Percentiles rank a stretch among this genome's conserved stretches.
Conservation (phyloP, 2,329 filamentous ascomycete genomes). For the Fusarium pseudonygamai region DNA sequence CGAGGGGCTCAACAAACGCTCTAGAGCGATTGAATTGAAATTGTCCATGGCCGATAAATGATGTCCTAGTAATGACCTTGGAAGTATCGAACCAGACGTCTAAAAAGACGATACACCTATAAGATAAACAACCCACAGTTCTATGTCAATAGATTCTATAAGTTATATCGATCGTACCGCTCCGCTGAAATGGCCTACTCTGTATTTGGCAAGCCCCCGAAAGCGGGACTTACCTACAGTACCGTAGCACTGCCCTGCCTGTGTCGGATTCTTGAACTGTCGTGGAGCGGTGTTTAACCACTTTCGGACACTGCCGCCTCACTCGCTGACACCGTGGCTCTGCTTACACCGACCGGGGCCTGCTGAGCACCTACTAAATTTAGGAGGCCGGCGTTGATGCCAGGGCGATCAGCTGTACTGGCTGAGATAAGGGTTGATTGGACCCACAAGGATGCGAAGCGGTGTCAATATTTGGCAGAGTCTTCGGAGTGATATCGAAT, state of each 20-base stretch:
- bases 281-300: not conserved
- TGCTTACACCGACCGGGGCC: not conserved
- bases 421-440: not conserved
- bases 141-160: not conserved
- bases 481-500: too few species aligned
- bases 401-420: not conserved
- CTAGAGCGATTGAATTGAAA: not conserved
- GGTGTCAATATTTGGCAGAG: too few species aligned
- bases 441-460: too few species aligned
- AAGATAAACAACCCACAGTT: not conserved
- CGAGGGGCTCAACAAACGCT: not conserved
- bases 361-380: not conserved
- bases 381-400: not conserved
- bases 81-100: fast-evolving
- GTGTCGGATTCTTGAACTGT: not conserved
- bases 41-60: not conserved
- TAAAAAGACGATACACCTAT: not conserved
- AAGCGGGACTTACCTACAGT: not conserved
- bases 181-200: fast-evolving
- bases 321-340: not conserved
- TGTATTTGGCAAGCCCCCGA: not conserved
- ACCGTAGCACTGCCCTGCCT: not conserved
- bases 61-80: too few species aligned
- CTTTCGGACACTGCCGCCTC: not conserved
- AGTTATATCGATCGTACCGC: not conserved